These are phyloP conservation scores for Cyberlindnera veronae DNA, from an alignment of 805 yeast genomes.

Conservation along the genomic window DNA sequence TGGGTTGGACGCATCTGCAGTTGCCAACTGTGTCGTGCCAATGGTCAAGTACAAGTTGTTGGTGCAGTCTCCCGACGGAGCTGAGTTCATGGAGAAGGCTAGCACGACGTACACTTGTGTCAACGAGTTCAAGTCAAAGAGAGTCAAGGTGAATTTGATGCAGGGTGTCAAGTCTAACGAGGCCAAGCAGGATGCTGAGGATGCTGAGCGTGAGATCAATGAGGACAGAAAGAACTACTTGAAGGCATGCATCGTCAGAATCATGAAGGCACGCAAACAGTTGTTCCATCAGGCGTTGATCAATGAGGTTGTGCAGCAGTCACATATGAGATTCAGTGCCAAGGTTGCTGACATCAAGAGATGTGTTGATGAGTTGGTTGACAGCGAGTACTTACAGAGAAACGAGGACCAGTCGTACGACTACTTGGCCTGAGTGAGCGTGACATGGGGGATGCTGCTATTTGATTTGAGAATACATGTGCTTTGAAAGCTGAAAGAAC, in stretches of 20 bases:
- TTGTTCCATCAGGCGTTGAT: conserved; percentile 76
- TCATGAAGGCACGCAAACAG: conserved; percentile 89
- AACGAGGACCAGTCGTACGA: conserved; percentile 69
- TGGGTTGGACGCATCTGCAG: conserved; percentile 57
- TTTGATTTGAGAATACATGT: too few species aligned
- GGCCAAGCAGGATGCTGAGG: conserved; percentile 65
- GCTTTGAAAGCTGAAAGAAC: too few species aligned
- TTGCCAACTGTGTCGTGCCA: conserved; percentile 77
- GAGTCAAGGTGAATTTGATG: conserved; percentile 77
- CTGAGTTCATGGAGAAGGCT: conserved; percentile 47
- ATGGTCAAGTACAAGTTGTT: conserved; percentile 75
- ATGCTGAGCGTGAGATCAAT: conserved; percentile 74
- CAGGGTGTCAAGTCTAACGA: conserved; percentile 50
- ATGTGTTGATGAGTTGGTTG: conserved; percentile 81
- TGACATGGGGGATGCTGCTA: not conserved
- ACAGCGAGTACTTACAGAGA: conserved; percentile 80
- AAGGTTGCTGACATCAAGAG: conserved; percentile 81
- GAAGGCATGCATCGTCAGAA: conserved; percentile 91
- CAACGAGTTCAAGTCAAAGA: conserved; percentile 79
- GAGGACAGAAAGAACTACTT: conserved; percentile 82
- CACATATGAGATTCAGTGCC: conserved; percentile 78
- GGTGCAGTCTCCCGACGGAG: conserved; percentile 59
- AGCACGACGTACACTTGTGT: conserved; percentile 67
- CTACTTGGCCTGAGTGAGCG: conserved; percentile 59
- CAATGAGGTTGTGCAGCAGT: conserved; percentile 84